Base-by-base conservation (phyloP, 2,329 filamentous ascomycete species). In the Raffaelea albimanens region DNA sequence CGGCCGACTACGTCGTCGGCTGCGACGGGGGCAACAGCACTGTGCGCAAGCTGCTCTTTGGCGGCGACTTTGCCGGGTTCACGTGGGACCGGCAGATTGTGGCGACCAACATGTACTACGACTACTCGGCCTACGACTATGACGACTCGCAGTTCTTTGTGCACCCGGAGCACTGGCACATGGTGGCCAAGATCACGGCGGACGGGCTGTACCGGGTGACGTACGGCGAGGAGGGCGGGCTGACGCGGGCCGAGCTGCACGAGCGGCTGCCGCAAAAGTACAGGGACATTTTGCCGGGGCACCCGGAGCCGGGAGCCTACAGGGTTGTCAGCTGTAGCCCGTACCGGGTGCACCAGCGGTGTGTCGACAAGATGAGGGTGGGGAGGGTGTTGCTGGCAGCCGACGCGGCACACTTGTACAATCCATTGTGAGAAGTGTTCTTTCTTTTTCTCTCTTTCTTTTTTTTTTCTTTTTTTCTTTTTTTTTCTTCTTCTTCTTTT, bases 101-200 rank as follows among this genome's bases (percentile, higher is more conserved):
- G 13, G 77, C 78, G 40, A 80, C 77, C 8, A 81, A 82, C 76
- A 73, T 76, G n/a, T 80, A 80, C 57, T 80, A 82, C 50, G 73
- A 78, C 53, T 78, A 82, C 48, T 62, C 68, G 16, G 71, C 71
- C 49, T 76, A 68, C 52, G 70, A 67, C 20, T 80, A 67, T 54
- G 63, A 67, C 46, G 75, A 80, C 52, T 69, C 70, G 9, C 79
- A 79, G 57, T 81, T 81, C 58, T 75, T 80, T 52, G 67, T 82
- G 20, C 70, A 83, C 52, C 78, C 77, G 0, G 71, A 76, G 19
- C 68, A 83, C 56, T 45, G 44, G 40, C 68, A 76, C 64, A 80
- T 82, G 76, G 76, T 75, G 2, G 78, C 78, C 2, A 72, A 68
- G 43, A 76, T 83, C 50, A 75, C 71, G 2, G 63, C 62, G 2